These are phyloP conservation scores for Lentinula aciculospora DNA, from an alignment of 768 basidiomycete species.

Conservation along the genomic window DNA sequence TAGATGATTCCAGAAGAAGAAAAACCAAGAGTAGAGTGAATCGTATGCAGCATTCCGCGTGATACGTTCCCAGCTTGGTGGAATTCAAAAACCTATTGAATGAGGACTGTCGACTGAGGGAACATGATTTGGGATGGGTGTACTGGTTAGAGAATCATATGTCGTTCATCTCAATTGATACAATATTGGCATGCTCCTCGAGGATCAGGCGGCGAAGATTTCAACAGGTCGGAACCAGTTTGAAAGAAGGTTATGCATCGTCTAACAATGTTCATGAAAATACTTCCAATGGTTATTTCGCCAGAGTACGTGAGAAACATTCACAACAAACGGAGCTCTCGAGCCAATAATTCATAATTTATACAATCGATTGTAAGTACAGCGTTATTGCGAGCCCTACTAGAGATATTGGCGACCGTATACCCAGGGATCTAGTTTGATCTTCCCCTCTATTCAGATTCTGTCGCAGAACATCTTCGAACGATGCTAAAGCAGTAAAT, in stretches of 20 bases:
- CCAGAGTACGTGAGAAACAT: no score
- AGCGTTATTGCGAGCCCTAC: no score
- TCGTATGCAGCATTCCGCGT: conserved; percentile 3
- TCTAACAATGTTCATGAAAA: no score
- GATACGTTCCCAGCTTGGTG: not conserved
- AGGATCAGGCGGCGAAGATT: not conserved
- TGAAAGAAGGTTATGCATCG: not conserved
- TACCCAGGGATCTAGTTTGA: no score
- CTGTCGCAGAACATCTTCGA: not conserved
- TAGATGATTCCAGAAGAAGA: not conserved
- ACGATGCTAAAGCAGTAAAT: not conserved
- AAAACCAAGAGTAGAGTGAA: not conserved
- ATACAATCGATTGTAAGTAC: no score
- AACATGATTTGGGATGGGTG: not conserved
- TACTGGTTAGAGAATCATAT: not conserved
- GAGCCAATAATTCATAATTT: no score
- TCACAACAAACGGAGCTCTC: no score
- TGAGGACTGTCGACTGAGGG: not conserved
- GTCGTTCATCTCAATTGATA: not conserved
- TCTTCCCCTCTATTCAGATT: no score
- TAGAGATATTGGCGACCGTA: no score
- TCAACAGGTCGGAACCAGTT: not conserved
- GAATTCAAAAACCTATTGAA: not conserved
- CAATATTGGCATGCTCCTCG: not conserved
- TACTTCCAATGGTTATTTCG: no score